phyloP scores from a whole-genome alignment of 1,284 basidiomycete species.

The Microbotryomycetes sp. region DNA sequence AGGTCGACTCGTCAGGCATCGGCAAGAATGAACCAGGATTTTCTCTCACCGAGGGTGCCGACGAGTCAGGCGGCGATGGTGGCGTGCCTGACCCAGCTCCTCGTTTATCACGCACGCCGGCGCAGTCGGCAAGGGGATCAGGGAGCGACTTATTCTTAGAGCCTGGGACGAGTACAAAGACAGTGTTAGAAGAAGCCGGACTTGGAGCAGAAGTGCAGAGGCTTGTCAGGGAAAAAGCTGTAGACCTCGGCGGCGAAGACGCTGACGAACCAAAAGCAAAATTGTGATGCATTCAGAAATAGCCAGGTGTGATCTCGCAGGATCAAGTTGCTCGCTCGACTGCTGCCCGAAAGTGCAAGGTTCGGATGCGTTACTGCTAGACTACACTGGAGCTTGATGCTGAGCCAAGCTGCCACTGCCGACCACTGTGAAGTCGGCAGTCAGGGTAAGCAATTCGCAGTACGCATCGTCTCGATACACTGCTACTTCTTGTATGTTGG shows the following conservation, averaged over 20 bases:
- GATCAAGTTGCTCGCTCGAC: no score
- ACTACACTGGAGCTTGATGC: no score
- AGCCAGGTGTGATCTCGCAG: no score
- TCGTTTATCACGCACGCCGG: slow-evolving; percentile 38
- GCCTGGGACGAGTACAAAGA: slow-evolving; percentile 39
- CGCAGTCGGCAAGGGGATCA: slow-evolving; percentile 15
- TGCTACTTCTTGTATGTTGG: no score
- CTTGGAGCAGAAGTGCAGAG: slow-evolving; percentile 7
- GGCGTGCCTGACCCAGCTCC: slow-evolving; percentile 40
- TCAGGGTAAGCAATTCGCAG: no score
- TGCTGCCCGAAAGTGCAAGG: no score
- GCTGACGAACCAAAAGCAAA: slow-evolving; percentile 13
- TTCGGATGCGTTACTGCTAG: no score
- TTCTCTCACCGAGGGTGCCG: slow-evolving; percentile 6
- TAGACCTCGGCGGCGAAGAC: slow-evolving; percentile 33
- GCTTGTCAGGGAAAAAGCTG: slow-evolving; percentile 18
- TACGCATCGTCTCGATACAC: no score
- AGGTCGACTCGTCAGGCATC: slow-evolving; percentile 34
- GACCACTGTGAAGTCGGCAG: no score
- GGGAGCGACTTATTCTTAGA: slow-evolving; percentile 33
- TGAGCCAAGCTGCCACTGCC: no score
- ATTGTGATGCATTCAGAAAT: slow-evolving; percentile 1
- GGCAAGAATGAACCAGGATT: slow-evolving; percentile 23
- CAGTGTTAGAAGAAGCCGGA: slow-evolving; percentile 36
- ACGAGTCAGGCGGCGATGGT: slow-evolving; percentile 28